Base-by-base conservation (phyloP, 2,329 filamentous ascomycete genomes). In the Madurella fahalii region DNA sequence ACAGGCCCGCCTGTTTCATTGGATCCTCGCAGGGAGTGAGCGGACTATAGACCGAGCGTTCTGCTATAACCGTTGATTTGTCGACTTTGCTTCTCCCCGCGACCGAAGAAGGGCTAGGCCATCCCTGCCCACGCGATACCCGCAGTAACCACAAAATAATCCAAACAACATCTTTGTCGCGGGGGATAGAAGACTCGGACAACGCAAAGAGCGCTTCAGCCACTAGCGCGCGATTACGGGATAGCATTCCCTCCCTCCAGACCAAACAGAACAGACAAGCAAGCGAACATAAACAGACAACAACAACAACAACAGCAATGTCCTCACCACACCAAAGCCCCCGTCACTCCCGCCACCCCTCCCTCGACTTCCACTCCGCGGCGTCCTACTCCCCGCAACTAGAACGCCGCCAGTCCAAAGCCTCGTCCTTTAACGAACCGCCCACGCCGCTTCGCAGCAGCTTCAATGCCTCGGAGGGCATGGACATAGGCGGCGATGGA, bases 331-430 rank as follows among this genome's bases (percentile, higher is more conserved):
- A 37, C 9, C 34, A 73, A 47, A 84, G 82, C 37, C 82, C 83
- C 52, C 74, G 72, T 61, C 82, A 85, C 64, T 85, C 82, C 59
- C 77, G 82, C 61, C 75, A 81, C 51, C 75, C 79, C 43, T 85
- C 83, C 31, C 72, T 80, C 63, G 80, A 84, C 58, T 74, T 73
- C 60, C 65, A 68, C 47, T 65, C 62, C 49, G 76, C 72, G 63
- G 70, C 71, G 49, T 68, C 70, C 40, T 72, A 71, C 50, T 80
- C 78, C 2, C 76, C 78, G 11, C 69, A 67, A 53, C 69, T 58
- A 40, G 59, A 71, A 48, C 72, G 79, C 44, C 74, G 77, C 50
- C 72, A 75, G 52, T 81, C 79, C 47, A 78, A 76, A 60, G 77
- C 61, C 9, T 66, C 77, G 16, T 80, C 77, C 4, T 67, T 74